Base-by-base conservation (phyloP, 768 basidiomycete species). In the Suillus ampliporus region DNA sequence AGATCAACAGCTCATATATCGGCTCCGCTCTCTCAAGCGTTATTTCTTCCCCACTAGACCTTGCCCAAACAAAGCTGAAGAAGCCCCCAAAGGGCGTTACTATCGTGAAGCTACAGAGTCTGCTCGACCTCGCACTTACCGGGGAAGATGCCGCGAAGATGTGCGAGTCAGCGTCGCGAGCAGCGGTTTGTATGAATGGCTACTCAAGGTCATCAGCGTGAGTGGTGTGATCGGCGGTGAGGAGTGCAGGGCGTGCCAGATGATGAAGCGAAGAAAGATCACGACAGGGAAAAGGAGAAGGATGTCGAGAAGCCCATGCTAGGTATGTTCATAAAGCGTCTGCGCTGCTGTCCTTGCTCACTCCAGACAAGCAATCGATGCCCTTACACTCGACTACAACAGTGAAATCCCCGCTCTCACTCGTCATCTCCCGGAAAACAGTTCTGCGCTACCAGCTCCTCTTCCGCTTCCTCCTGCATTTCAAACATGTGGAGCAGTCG, bases 11-110 rank as follows among this genome's bases (percentile, higher is more conserved):
- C 85, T 99, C 40, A 87, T 97, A 56, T 89, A 92, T 2, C 94
- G 97, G 26, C 83, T 99, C n/a, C 89, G 91, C 54, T 97, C 95
- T 13, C 85, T 99, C 61, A 97, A 97, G 74, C 94, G 93, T 53
- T 97, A 91, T 78, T 99, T 99, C 82, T 99, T 99, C 86, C 84
- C n/a, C n/a, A n/a, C n/a, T 99, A 50, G 97, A 99, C 72, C 86
- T 95, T 10, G 87, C 97, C 1, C 83, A 87, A 4, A 80, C 83
- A 2, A 97, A 99, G 72, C 86, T 99, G 10, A 86, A 89, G 54
- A 98, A 97, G 74, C 84, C 90, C 1, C 87, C 91, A 8, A 91
- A 90, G 68, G 84, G 86, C 11, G 95, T 89, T 0, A 94, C 92
- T 15, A 82, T 93, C 17, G 90, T 90, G 61, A 97, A 97, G 70